These are phyloP conservation scores for Mrakia hoshinonis DNA, from an alignment of 768 basidiomycete species.

Conservation along the genomic window DNA sequence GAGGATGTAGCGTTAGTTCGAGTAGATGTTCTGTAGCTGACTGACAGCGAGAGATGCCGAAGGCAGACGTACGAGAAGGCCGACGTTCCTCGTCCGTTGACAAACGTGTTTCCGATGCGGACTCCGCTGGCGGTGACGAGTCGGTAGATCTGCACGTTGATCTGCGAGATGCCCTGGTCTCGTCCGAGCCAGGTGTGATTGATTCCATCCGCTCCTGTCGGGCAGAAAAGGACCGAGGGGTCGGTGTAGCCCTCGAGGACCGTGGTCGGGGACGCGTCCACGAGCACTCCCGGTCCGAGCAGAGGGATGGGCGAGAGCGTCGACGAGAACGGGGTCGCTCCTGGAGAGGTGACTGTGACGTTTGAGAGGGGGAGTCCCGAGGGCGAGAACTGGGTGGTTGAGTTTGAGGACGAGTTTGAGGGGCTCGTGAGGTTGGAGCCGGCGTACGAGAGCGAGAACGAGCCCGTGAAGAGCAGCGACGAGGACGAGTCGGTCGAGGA, in stretches of 20 bases:
- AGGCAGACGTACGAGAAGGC: slow-evolving; percentile 61
- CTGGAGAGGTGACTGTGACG: slow-evolving; percentile 70
- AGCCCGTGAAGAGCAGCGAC: slow-evolving; percentile 79
- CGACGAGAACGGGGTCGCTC: slow-evolving; percentile 77
- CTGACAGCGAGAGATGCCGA: not conserved
- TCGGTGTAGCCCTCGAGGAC: slow-evolving; percentile 30
- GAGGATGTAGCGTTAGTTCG: not conserved
- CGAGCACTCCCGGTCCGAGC: slow-evolving; percentile 36
- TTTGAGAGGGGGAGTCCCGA: slow-evolving; percentile 29
- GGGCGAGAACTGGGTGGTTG: slow-evolving; percentile 35
- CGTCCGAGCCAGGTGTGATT: slow-evolving; percentile 76
- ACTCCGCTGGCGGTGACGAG: slow-evolving; percentile 68
- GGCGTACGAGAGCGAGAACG: slow-evolving; percentile 60
- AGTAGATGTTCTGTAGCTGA: not conserved
- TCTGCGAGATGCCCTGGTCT: slow-evolving; percentile 59
- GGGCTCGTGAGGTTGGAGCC: slow-evolving; percentile 49
- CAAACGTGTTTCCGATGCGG: slow-evolving; percentile 85
- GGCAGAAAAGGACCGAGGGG: slow-evolving; percentile 63
- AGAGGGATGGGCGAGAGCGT: slow-evolving; percentile 72
- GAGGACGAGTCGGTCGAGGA: slow-evolving; percentile 55
- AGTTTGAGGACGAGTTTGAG: slow-evolving; percentile 49
- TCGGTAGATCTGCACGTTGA: slow-evolving; percentile 49
- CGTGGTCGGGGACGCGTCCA: slow-evolving; percentile 33
- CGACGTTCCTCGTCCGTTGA: slow-evolving; percentile 69
- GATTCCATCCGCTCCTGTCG: slow-evolving; percentile 60